Percentiles rank a stretch among this genome's conserved stretches.
These are phyloP conservation scores for Ogataea paradorogensis DNA, from an alignment of 805 yeast species.

Conservation along the genomic window DNA sequence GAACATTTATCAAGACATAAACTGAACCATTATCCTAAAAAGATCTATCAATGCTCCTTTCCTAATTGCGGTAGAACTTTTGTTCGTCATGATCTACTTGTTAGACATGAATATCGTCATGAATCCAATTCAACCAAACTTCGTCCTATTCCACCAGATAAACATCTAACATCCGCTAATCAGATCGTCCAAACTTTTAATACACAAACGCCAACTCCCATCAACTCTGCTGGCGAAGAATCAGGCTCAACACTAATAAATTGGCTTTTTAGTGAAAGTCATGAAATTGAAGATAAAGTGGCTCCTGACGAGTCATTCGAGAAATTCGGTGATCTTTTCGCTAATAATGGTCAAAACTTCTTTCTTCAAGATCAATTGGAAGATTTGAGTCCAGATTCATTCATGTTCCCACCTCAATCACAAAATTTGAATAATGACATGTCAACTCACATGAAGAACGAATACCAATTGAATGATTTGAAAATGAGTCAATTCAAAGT, in stretches of 20 bases:
- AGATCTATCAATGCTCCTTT: constrained; percentile 48
- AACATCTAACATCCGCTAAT: constrained; percentile 20
- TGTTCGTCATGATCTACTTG: constrained; percentile 56
- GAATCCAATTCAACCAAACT: constrained; percentile 16
- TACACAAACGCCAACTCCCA: constrained; percentile 3
- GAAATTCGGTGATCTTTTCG: constrained; percentile 26
- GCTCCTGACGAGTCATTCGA: constrained; percentile 7
- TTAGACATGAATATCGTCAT: constrained; percentile 45
- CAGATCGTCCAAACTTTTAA: constrained; percentile 25
- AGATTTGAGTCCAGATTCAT: constrained; percentile 24
- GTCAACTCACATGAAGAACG: constrained; percentile 4
- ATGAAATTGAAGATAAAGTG: background rate
- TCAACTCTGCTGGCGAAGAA: background rate
- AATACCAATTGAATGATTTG: constrained; percentile 16
- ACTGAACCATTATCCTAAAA: constrained; percentile 56
- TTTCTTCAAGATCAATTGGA: constrained; percentile 32
- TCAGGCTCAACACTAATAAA: constrained; percentile 22
- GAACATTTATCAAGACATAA: constrained; percentile 66
- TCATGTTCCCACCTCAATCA: background rate
- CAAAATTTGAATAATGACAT: background rate
- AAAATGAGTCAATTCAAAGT: constrained; percentile 24
- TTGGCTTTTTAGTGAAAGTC: constrained; percentile 31
- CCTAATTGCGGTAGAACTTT: constrained; percentile 56
- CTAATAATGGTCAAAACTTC: constrained; percentile 28
- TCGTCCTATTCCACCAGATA: background rate